Evolutionary conservation across 495 filamentous ascomycete genomes (phyloP).

Genomic region (Hypoxylon lienhwacheense): DNA sequence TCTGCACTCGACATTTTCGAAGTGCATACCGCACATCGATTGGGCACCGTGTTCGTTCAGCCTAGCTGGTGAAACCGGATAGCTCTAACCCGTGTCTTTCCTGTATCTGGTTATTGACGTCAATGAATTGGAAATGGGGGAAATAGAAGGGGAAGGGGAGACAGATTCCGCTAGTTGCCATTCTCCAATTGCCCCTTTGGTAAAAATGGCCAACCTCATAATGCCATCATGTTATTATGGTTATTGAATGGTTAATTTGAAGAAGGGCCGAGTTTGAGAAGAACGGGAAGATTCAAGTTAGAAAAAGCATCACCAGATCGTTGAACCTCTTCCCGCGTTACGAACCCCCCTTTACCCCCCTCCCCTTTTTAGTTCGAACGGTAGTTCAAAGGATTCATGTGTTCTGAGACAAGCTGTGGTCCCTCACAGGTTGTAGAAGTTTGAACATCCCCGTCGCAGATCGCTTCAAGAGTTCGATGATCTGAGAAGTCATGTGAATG

Average conservation of each 20-base stretch:
- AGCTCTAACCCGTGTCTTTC: constrained; percentile 20
- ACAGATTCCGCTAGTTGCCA: constrained; percentile 20
- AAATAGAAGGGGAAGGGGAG: constrained; percentile 16
- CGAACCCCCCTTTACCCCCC: too few relatives aligned
- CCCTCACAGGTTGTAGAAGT: background rate
- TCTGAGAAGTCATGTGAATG: background rate
- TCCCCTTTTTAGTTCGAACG: too few relatives aligned
- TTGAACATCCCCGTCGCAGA: constrained; percentile 9
- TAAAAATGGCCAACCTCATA: constrained; percentile 1
- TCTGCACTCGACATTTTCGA: constrained; percentile 4
- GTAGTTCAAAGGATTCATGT: too few relatives aligned
- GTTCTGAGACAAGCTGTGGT: too few relatives aligned
- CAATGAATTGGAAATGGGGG: constrained; percentile 20
- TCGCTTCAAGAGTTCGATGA: constrained; percentile 1
- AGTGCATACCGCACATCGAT: constrained; percentile 4
- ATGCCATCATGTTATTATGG: constrained; percentile 11
- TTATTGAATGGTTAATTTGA: constrained; percentile 1
- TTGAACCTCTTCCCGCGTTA: constrained; percentile 4
- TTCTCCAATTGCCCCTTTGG: constrained; percentile 20
- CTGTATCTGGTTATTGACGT: constrained; percentile 29
- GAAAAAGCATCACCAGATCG: constrained; percentile 2
- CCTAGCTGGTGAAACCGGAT: constrained; percentile 22
- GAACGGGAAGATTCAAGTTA: background rate
- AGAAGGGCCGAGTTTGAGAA: constrained; percentile 8
- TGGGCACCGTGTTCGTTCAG: constrained; percentile 4